phyloP scores from a whole-genome alignment of 768 basidiomycete genomes.

The Mrakia gelida region DNA sequence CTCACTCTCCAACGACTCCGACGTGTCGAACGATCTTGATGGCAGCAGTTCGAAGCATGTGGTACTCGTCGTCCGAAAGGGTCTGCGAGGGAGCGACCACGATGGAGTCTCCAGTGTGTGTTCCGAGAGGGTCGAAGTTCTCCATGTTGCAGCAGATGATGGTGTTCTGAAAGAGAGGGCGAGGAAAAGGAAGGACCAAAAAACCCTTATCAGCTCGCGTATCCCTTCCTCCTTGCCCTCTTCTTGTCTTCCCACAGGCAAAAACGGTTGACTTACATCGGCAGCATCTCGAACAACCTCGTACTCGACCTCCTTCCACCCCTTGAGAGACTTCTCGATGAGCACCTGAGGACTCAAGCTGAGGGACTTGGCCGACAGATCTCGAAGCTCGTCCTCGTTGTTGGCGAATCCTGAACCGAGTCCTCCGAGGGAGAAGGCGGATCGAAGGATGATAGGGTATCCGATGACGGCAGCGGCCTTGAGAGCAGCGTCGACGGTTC shows the following conservation, averaged over 20 bases:
- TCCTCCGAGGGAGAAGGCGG: constrained; percentile 93
- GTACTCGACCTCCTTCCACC: constrained; percentile 99
- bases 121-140: constrained; percentile 98
- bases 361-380: constrained; percentile 85
- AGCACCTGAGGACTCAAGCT: constrained; percentile 90
- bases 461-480: constrained; percentile 85
- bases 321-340: constrained; percentile 97
- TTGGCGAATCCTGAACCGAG: constrained; percentile 97
- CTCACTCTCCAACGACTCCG: constrained; percentile 46
- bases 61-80: constrained; percentile 93
- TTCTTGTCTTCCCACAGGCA: background rate
- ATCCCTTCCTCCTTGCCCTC: background rate
- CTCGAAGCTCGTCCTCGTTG: constrained; percentile 87
- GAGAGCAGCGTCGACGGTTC: constrained; percentile 88
- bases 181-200: background rate
- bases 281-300: constrained; percentile 98
- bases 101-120: constrained; percentile 98
- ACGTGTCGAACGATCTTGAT: constrained; percentile 80
- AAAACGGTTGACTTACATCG: constrained; percentile 59
- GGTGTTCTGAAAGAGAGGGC: constrained; percentile 62
- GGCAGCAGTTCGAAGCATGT: constrained; percentile 96
- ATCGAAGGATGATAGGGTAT: constrained; percentile 93
- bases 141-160: constrained; percentile 75
- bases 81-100: constrained; percentile 99
- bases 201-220: background rate